Evolutionary conservation across 75 land plant genomes (phyloP).

Genomic region (Sequoiadendron giganteum): DNA sequence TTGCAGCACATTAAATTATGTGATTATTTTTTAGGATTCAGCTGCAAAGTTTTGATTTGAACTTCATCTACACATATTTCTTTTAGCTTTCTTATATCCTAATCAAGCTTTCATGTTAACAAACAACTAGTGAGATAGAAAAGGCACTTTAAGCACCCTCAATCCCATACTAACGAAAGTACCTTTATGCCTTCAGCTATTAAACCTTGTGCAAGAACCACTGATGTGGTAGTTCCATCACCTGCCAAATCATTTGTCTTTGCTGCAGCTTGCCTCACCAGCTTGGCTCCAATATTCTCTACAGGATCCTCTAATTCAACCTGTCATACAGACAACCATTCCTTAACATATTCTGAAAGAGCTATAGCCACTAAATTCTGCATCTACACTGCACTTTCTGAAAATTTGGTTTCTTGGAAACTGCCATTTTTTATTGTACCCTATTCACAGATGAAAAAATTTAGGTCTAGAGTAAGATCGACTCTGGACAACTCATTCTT

Average conservation of each 20-base stretch:
- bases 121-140: background rate
- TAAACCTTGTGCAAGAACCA: slow-evolving; percentile 87
- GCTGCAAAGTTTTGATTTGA: too few relatives aligned
- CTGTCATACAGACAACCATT: slow-evolving; percentile 19
- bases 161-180: background rate
- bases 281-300: slow-evolving; percentile 88
- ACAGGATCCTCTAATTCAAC: slow-evolving; percentile 90
- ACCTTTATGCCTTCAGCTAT: slow-evolving; percentile 92
- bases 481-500: background rate
- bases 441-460: background rate
- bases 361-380: background rate
- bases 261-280: slow-evolving; percentile 88
- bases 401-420: background rate
- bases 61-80: too few relatives aligned
- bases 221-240: slow-evolving; percentile 91
- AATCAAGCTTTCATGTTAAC: background rate
- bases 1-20: too few relatives aligned
- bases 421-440: background rate
- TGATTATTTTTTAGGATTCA: too few relatives aligned
- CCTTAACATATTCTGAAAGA: background rate
- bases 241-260: slow-evolving; percentile 94
- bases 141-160: background rate
- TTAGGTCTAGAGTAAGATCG: background rate
- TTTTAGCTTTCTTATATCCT: background rate
- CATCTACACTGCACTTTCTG: background rate